Conservation (phyloP, 1,284 basidiomycete species). For the Boletus semigastroideus region DNA sequence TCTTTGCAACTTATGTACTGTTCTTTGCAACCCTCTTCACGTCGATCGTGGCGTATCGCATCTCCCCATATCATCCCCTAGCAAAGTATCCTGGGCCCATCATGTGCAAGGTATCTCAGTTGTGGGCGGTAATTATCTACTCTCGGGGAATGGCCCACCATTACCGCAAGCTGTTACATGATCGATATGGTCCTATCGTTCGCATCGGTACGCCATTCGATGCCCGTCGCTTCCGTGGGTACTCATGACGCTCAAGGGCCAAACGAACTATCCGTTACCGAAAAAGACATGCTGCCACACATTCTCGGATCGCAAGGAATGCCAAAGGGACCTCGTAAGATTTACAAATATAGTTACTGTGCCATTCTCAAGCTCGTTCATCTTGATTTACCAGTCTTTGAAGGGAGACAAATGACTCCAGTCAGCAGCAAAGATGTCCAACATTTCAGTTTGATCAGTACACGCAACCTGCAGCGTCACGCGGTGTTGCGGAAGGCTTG, state of each 20-base stretch:
- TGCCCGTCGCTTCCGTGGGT: background rate
- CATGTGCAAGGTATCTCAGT: slow-evolving; percentile 25
- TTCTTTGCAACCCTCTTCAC: slow-evolving; percentile 25
- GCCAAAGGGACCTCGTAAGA: slow-evolving; percentile 29
- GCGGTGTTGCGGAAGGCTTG: slow-evolving; percentile 40
- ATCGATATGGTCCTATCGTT: slow-evolving; percentile 27
- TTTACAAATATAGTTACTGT: background rate
- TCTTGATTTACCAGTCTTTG: slow-evolving; percentile 18
- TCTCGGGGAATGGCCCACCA: slow-evolving; percentile 20
- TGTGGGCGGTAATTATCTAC: slow-evolving; percentile 19
- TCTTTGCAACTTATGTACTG: slow-evolving; percentile 11
- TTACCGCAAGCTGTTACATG: slow-evolving; percentile 26
- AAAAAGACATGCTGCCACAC: slow-evolving; percentile 23
- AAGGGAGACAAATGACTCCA: slow-evolving; percentile 21
- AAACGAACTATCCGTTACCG: slow-evolving; percentile 27
- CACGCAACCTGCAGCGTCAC: slow-evolving; percentile 37
- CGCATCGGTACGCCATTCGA: slow-evolving; percentile 27
- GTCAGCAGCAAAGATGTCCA: slow-evolving; percentile 12
- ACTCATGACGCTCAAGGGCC: slow-evolving; percentile 22
- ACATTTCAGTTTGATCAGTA: slow-evolving; percentile 29
- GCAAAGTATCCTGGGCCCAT: slow-evolving; percentile 36
- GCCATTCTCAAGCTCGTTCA: slow-evolving; percentile 3
- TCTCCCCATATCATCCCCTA: slow-evolving; percentile 37
- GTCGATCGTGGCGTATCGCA: slow-evolving; percentile 31
- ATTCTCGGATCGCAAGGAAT: slow-evolving; percentile 29